phyloP scores from a whole-genome alignment of 2,329 filamentous ascomycete genomes.

The Microdochium paspali region DNA sequence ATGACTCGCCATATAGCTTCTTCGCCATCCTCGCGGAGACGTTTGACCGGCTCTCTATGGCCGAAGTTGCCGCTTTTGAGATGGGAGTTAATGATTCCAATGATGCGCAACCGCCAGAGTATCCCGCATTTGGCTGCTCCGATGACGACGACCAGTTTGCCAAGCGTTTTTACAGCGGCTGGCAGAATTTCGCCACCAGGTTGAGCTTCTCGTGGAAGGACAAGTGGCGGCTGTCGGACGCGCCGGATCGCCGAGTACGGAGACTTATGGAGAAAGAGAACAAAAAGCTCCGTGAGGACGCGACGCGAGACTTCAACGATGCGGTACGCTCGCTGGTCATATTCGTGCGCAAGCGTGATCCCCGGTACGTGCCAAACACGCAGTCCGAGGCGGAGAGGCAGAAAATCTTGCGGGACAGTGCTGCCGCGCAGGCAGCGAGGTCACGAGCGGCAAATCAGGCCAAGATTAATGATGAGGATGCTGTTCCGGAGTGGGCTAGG shows the following conservation, averaged over 20 bases:
- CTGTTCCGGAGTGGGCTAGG: slow-evolving; percentile 68
- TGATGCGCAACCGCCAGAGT: slow-evolving; percentile 37
- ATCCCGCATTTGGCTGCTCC: slow-evolving; percentile 77
- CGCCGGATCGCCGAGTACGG: slow-evolving; percentile 73
- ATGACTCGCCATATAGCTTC: slow-evolving; percentile 73
- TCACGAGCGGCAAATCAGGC: slow-evolving; percentile 74
- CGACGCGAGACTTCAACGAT: slow-evolving; percentile 82
- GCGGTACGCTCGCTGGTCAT: slow-evolving; percentile 76
- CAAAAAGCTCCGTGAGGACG: slow-evolving; percentile 71
- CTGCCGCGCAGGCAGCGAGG: slow-evolving; percentile 74
- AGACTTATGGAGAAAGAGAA: slow-evolving; percentile 95
- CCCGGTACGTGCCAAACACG: slow-evolving; percentile 67
- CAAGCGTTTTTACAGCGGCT: slow-evolving; percentile 70
- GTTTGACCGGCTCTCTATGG: slow-evolving; percentile 71
- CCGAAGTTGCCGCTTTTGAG: slow-evolving; percentile 68
- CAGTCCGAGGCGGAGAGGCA: slow-evolving; percentile 77
- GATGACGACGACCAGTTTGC: slow-evolving; percentile 64
- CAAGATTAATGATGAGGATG: slow-evolving; percentile 52
- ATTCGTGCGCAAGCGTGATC: slow-evolving; percentile 87
- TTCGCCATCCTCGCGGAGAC: slow-evolving; percentile 69
- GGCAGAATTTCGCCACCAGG: slow-evolving; percentile 72
- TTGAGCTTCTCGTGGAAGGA: slow-evolving; percentile 92
- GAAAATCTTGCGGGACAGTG: slow-evolving; percentile 64
- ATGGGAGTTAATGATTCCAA: slow-evolving; percentile 46
- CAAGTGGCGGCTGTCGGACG: slow-evolving; percentile 71